Evolutionary conservation across 805 yeast genomes (phyloP).

Genomic region (Yarrowia porcina): DNA sequence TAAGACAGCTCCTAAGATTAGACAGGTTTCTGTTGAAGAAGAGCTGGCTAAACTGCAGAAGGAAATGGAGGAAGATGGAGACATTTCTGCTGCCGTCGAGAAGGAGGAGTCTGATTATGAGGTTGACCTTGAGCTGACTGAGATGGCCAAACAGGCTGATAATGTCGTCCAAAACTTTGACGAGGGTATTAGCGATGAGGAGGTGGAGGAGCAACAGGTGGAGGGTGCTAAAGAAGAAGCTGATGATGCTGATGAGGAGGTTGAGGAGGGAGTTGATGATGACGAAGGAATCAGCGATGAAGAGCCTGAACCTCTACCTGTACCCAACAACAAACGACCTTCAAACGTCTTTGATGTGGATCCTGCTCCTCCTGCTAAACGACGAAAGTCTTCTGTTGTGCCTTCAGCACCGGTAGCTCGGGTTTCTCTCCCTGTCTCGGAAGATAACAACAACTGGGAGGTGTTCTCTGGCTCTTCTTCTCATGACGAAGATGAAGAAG

Average conservation of each 20-base stretch:
- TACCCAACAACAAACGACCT: neutral
- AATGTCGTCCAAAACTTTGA: neutral
- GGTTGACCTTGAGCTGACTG: neutral
- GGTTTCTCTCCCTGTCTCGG: neutral
- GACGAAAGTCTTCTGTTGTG: neutral
- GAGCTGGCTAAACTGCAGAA: conserved; percentile 14
- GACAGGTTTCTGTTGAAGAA: conserved; percentile 11
- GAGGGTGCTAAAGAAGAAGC: too few species aligned
- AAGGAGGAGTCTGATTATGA: neutral
- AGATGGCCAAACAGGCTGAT: conserved; percentile 26
- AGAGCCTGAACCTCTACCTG: neutral
- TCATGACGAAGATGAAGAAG: neutral
- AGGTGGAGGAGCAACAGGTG: too few species aligned
- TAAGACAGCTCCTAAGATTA: neutral
- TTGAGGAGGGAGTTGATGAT: too few species aligned
- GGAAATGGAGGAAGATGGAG: conserved; percentile 16
- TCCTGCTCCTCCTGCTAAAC: neutral
- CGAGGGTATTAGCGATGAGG: conserved; percentile 4
- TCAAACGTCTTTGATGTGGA: neutral
- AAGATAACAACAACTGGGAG: conserved; percentile 4
- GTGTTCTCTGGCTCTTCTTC: neutral
- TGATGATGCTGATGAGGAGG: too few species aligned
- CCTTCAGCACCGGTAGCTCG: neutral
- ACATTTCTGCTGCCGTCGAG: neutral
- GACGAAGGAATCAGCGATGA: conserved; percentile 4